Evolutionary conservation across 192 early-diverging fungal species (phyloP), one percentile per base, ranked within the genome.

Genomic region (Backusella morwellensis): DNA sequence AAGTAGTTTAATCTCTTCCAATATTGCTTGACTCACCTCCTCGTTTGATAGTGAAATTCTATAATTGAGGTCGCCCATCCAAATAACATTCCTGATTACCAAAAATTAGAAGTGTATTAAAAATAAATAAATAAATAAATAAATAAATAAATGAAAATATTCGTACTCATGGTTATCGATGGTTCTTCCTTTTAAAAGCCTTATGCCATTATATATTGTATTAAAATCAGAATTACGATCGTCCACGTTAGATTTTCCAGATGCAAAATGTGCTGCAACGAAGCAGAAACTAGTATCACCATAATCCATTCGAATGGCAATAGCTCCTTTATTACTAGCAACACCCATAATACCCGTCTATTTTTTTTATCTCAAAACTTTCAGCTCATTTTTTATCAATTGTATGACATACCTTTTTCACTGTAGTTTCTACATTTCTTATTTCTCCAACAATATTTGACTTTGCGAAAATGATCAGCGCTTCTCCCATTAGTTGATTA

Each of bases 281-380:
- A 99, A 91, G 70, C 94, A 97, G 35, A 98, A 81, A 32, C 88
- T 90, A 0, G 96, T 95, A 77, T 99, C 97, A 77, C 93, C 84
- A 70, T 93, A 91, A 75, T 92, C 87, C 81, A 98, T 88, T 23
- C 95, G 91, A 67, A 98, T 91, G 2, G 94, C 97, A 0, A 99
- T 94, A 0, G 93, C 97, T 26, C 98, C 98, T 87, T 99, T 99
- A 86, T 98, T 99, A 42, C 95, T 97, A 6, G 96, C 92, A 89
- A 98, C 96, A 12, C 98, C 97, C 21, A 90, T 90, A 47, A 99
- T 82, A 2, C 97, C 97, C 4, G 97, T 99, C 88, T 92, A 72
- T 23, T 29, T 63, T 56, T n/a, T 54, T 56, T 8, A 8, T 23
- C 8, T 56, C n/a, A 11, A 56, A 23, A 56, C n/a, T 56, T n/a